Conservation (phyloP, 2,329 filamentous ascomycete species). For the Trichoderma harzianum region DNA sequence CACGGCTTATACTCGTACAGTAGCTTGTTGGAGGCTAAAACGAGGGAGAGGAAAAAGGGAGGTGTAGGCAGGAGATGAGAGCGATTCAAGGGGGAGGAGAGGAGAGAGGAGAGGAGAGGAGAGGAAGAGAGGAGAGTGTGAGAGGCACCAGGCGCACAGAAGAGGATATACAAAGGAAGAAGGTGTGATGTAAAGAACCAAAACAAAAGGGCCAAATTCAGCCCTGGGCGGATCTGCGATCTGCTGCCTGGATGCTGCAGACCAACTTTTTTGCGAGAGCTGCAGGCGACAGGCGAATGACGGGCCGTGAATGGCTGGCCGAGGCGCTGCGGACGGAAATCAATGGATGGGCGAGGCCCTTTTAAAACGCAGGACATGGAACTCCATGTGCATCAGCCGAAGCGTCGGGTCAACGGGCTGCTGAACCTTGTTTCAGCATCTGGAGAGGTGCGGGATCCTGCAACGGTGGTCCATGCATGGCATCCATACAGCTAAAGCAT, state of each 20-base stretch:
- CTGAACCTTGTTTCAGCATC: conserved; percentile 20
- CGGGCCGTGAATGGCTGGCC: not conserved
- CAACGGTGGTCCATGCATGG: not conserved
- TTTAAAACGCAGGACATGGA: conserved; percentile 3
- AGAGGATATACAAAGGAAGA: not conserved
- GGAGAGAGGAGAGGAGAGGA: not conserved
- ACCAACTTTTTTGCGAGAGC: not conserved
- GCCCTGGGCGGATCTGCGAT: conserved; percentile 18
- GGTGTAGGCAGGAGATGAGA: not conserved
- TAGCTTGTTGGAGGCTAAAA: not conserved
- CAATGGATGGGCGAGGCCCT: conserved; percentile 9
- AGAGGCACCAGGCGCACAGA: not conserved
- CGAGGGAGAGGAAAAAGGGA: not conserved
- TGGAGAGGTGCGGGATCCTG: conserved; percentile 10
- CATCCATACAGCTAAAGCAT: not conserved
- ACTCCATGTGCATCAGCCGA: conserved; percentile 14
- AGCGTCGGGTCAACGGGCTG: conserved; percentile 12
- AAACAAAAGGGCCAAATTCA: not conserved
- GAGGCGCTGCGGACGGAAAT: not conserved
- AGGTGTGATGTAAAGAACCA: not conserved
- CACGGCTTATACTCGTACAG: conserved; percentile 1
- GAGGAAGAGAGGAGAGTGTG: not conserved
- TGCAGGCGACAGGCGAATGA: conserved; percentile 10
- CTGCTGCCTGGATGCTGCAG: conserved; percentile 17
- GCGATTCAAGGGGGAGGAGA: not conserved